Evolutionary conservation across 129 eudicot species (phyloP).

Genomic region (Logfia minima): DNA sequence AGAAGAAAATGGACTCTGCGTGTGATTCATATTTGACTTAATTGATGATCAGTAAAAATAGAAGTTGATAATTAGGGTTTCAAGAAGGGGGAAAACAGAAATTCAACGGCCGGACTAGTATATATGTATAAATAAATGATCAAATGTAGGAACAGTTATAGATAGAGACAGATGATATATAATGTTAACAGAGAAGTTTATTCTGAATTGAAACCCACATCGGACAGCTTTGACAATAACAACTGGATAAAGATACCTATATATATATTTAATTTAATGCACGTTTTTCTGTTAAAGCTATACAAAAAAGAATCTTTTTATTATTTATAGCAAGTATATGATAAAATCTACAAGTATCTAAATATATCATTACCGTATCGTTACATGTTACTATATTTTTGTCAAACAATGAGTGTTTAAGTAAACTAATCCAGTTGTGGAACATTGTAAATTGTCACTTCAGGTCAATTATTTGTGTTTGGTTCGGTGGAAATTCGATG

Average conservation of each 20-base stretch:
- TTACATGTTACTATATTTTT: too few species aligned
- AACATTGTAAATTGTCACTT: too few species aligned
- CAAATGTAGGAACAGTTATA: not conserved
- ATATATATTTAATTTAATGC: not conserved
- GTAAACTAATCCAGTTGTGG: too few species aligned
- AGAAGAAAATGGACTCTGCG: conserved; percentile 50
- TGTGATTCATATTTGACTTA: conserved; percentile 44
- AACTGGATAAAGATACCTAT: conserved; percentile 2
- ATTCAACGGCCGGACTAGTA: not conserved
- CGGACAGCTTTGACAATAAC: not conserved
- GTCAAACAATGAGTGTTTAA: too few species aligned
- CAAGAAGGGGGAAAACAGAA: not conserved
- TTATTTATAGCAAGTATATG: too few species aligned
- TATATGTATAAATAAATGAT: too few species aligned
- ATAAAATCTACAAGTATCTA: too few species aligned
- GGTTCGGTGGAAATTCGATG: too few species aligned
- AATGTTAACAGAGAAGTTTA: not conserved
- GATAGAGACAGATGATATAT: not conserved
- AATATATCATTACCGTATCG: too few species aligned
- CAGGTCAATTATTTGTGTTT: too few species aligned
- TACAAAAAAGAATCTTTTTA: too few species aligned
- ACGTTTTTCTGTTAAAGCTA: not conserved
- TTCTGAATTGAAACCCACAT: not conserved
- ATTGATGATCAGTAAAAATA: not conserved
- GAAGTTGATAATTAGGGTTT: not conserved